A percentile compares a stretch with the other conserved stretches of the same genome.
phyloP scores from a whole-genome alignment of 2,329 filamentous ascomycete genomes.

The Pseudogymnoascus sp. region DNA sequence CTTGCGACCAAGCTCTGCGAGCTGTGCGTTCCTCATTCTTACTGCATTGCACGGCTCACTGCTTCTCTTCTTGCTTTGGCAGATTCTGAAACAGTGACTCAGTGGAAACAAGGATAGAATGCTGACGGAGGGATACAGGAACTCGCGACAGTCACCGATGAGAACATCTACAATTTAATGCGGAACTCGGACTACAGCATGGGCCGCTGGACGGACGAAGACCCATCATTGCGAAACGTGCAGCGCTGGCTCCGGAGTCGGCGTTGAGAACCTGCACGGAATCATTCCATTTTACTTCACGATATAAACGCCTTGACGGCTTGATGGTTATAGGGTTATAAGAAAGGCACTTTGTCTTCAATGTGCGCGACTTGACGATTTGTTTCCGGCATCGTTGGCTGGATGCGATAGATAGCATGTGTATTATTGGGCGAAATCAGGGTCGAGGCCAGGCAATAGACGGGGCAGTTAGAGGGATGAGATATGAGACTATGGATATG shows the following conservation, averaged over 20 bases:
- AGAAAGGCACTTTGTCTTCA: constrained; percentile 1
- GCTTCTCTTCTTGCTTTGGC: neutral
- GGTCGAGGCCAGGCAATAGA: neutral
- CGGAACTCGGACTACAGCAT: constrained; percentile 43
- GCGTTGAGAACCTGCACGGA: constrained; percentile 17
- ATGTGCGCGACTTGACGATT: neutral
- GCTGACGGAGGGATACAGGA: constrained; percentile 36
- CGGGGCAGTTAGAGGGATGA: neutral
- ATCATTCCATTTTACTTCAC: neutral
- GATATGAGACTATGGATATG: neutral
- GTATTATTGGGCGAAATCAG: neutral
- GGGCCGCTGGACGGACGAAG: constrained; percentile 55
- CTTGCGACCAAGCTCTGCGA: constrained; percentile 49
- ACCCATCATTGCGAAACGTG: constrained; percentile 48
- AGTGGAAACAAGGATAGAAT: neutral
- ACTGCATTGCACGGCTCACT: neutral
- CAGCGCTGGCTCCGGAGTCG: constrained; percentile 48
- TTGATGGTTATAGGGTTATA: neutral
- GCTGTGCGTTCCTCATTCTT: constrained; percentile 36
- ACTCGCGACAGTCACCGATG: constrained; percentile 48
- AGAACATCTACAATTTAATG: constrained; percentile 48
- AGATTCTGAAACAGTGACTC: neutral
- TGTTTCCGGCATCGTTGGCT: neutral
- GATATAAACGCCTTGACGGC: constrained; percentile 9
- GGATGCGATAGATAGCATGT: constrained; percentile 2